Base-by-base conservation (phyloP, 139 green algal genomes). In the Closterium sp. region DNA sequence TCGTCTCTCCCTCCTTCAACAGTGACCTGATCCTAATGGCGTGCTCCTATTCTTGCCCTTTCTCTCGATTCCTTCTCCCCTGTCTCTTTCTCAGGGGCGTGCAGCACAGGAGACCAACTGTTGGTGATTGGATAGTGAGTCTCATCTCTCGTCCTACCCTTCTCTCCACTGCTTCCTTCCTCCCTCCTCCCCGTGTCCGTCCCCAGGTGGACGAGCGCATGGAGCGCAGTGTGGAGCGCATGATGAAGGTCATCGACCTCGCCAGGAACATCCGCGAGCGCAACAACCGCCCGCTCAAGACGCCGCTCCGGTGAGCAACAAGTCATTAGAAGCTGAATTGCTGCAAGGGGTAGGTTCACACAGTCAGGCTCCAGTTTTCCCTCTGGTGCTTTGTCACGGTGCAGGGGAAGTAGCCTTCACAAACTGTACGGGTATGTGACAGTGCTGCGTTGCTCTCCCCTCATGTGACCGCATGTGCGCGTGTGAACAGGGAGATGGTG, bases 201-300 rank as follows among this genome's bases (percentile, higher is more conserved):
- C 10, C 55, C 25, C 89, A 92, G 81, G 85, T 34, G 81, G 90
- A 94, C 86, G 25, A 31, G 34, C 92, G 92, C 33, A 97, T 99
- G 84, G 94, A 98, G 94, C 85, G 89, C 32, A 97, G 94, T 55
- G 97, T 99, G 64, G 95, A 94, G 12, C 95, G 97, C 84, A 99
- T 99, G 97, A 96, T 94, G 88, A 93, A 81, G 25, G 92, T 95
- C 31, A 93, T 99, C 33, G 98, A 99, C 92, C 94, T 98, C 81
- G 97, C 93, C 4, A 95, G 98, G 89, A 95, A 93, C 69, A 97
- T 99, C 85, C 95, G 98, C 55, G 97, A 99, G 88, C 95, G 95
- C 36, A 93, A 96, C 85, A 96, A 95, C 88, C 95, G 95, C 94
- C 96, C 96, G 21, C 91, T 99, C 87, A 98, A 98, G 95, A 94